These are phyloP conservation scores for Anisodus acutangulus DNA, from an alignment of 257 asterid species.

Conservation along the genomic window DNA sequence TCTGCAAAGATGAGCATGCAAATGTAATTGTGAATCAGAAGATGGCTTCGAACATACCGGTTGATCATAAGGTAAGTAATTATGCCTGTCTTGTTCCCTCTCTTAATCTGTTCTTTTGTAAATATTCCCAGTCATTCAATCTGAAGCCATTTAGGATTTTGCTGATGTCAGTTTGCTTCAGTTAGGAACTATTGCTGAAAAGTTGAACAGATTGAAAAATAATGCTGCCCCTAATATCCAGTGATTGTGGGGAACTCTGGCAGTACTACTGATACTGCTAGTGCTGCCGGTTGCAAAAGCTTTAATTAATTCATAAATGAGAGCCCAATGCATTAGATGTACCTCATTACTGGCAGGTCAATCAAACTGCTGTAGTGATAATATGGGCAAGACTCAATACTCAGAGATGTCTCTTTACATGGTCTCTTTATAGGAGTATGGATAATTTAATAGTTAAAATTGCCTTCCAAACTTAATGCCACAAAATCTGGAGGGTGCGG, in stretches of 20 bases:
- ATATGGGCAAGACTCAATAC: not conserved
- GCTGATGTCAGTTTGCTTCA: constrained; percentile 12
- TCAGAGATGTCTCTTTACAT: not conserved
- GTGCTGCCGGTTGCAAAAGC: not conserved
- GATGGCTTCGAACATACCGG: constrained; percentile 37
- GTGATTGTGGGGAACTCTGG: not conserved
- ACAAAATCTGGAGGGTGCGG: constrained; percentile 4
- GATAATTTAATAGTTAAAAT: constrained; percentile 1
- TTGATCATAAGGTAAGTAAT: constrained; percentile 50
- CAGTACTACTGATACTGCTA: not conserved
- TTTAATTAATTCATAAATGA: not conserved
- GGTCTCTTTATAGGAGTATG: constrained; percentile 4
- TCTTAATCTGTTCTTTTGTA: not conserved
- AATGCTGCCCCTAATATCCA: constrained; percentile 19
- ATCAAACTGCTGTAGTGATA: not conserved
- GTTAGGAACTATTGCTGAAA: constrained; percentile 11
- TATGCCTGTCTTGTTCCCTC: not conserved
- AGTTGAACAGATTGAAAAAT: constrained; percentile 6
- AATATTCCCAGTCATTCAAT: not conserved
- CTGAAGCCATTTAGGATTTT: not conserved
- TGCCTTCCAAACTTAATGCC: not conserved
- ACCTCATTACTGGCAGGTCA: not conserved
- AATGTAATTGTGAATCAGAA: constrained; percentile 44
- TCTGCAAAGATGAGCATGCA: constrained; percentile 41
- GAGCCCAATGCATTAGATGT: constrained; percentile 5